These are phyloP conservation scores for Botryosphaeria dothidea DNA, from an alignment of 2,329 filamentous ascomycete genomes.

Conservation along the genomic window DNA sequence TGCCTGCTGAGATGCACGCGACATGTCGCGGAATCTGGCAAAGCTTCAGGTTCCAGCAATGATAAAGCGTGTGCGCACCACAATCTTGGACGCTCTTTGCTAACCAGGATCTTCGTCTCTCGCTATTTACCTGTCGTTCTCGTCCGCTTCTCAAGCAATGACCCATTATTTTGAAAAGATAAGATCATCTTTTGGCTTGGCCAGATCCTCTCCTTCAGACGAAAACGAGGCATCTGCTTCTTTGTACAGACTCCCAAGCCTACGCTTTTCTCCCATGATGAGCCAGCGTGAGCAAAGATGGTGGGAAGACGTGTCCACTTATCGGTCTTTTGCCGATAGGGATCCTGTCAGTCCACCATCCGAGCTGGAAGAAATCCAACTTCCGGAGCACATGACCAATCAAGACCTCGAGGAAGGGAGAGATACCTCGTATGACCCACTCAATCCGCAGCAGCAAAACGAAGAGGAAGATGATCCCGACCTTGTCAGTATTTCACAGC, in stretches of 20 bases:
- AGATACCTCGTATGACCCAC: neutral
- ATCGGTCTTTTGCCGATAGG: neutral
- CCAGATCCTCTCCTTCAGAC: neutral
- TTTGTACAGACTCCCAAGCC: neutral
- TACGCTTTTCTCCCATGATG: neutral
- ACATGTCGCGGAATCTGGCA: neutral
- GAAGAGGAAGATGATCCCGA: neutral
- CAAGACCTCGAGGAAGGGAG: neutral
- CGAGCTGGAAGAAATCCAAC: neutral
- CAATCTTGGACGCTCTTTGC: neutral
- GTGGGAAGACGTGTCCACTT: constrained; percentile 1
- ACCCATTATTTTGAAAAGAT: neutral
- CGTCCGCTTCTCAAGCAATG: neutral
- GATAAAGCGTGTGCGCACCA: neutral
- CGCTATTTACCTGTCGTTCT: neutral
- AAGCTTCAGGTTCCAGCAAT: neutral
- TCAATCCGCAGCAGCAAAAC: neutral
- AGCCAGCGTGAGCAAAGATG: neutral
- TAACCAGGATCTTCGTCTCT: neutral
- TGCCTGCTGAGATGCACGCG: neutral
- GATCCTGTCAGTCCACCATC: constrained; percentile 15
- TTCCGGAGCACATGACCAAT: neutral
- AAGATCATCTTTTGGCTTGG: neutral
- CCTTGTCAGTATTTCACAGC: neutral
- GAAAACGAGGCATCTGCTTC: neutral